Percentiles rank a stretch among this genome's conserved stretches.
phyloP scores from a whole-genome alignment of 306 rosid species.

The Pachyrhizus erosus region DNA sequence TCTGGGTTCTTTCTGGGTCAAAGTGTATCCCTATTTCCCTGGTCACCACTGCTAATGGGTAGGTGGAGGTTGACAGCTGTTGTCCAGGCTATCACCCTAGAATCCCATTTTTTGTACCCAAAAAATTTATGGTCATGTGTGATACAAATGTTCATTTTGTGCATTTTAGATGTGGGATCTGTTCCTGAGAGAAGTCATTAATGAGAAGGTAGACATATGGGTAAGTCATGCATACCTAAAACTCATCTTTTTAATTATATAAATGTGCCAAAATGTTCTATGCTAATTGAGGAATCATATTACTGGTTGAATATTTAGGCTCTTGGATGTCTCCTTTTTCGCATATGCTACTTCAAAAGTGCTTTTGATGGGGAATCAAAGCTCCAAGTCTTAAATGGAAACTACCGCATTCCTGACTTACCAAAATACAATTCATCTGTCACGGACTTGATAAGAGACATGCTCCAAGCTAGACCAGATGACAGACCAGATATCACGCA shows the following conservation, averaged over 20 bases:
- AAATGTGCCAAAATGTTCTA: slow-evolving; percentile 12
- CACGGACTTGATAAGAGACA: slow-evolving; percentile 83
- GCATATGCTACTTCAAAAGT: slow-evolving; percentile 94
- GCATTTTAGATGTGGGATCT: slow-evolving; percentile 95
- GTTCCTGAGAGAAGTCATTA: slow-evolving; percentile 82
- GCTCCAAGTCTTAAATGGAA: slow-evolving; percentile 96
- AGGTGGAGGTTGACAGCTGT: neutral
- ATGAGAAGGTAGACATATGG: slow-evolving; percentile 98
- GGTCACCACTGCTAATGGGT: neutral
- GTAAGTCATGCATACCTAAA: slow-evolving; percentile 58
- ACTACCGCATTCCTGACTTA: slow-evolving; percentile 92
- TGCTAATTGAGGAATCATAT: slow-evolving; percentile 38
- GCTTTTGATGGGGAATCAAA: slow-evolving; percentile 99
- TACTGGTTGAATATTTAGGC: slow-evolving; percentile 64
- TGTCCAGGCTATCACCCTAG: neutral
- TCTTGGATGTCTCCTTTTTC: slow-evolving; percentile 98
- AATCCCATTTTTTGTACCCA: neutral
- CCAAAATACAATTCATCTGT: slow-evolving; percentile 73
- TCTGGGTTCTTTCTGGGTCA: neutral
- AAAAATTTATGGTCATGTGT: neutral
- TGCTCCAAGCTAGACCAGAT: slow-evolving; percentile 94
- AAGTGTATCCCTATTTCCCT: neutral
- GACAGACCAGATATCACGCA: slow-evolving; percentile 99
- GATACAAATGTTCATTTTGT: slow-evolving; percentile 33
- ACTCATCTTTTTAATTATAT: slow-evolving; percentile 19